Percentiles rank a stretch among this genome's conserved stretches.
These are phyloP conservation scores for Dothistroma pini DNA, from an alignment of 2,329 filamentous ascomycete genomes.

Conservation along the genomic window DNA sequence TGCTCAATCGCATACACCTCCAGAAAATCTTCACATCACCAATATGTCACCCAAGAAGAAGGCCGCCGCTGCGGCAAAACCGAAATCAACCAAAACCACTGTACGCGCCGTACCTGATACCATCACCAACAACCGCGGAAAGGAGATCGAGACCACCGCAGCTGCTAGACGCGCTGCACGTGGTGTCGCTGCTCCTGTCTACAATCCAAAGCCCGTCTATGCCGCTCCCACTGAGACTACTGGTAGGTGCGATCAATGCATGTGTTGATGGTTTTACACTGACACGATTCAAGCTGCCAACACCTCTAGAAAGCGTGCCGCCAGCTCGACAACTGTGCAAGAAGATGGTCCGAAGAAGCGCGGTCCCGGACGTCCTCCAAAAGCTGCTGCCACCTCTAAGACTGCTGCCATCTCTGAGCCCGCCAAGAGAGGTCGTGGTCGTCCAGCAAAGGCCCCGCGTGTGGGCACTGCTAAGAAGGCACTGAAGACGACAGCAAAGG, in stretches of 20 bases:
- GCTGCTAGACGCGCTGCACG: constrained; percentile 26
- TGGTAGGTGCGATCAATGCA: neutral
- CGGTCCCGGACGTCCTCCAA: constrained; percentile 20
- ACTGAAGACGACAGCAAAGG: constrained; percentile 3
- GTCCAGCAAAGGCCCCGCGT: constrained; percentile 8
- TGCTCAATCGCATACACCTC: neutral
- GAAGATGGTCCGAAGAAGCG: constrained; percentile 30
- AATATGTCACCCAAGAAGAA: constrained; percentile 27
- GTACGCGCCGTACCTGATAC: constrained; percentile 13
- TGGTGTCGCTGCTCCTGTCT: constrained; percentile 8
- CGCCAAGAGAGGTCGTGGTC: constrained; percentile 8
- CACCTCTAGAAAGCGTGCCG: constrained; percentile 20
- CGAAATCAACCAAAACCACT: constrained; percentile 2
- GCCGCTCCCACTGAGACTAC: neutral
- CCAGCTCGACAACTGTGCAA: constrained; percentile 12
- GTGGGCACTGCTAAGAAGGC: constrained; percentile 1
- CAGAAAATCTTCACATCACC: neutral
- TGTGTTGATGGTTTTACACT: neutral
- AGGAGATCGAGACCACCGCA: constrained; percentile 29
- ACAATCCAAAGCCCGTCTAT: constrained; percentile 5
- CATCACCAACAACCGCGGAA: constrained; percentile 25
- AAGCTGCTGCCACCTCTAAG: constrained; percentile 5
- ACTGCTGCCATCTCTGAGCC: constrained; percentile 4
- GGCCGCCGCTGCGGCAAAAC: constrained; percentile 5
- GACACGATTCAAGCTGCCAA: constrained; percentile 3